Evolutionary conservation across 1,284 basidiomycete species (phyloP), one percentile per base, ranked within the genome.

Genomic region (Sutorius eximius): DNA sequence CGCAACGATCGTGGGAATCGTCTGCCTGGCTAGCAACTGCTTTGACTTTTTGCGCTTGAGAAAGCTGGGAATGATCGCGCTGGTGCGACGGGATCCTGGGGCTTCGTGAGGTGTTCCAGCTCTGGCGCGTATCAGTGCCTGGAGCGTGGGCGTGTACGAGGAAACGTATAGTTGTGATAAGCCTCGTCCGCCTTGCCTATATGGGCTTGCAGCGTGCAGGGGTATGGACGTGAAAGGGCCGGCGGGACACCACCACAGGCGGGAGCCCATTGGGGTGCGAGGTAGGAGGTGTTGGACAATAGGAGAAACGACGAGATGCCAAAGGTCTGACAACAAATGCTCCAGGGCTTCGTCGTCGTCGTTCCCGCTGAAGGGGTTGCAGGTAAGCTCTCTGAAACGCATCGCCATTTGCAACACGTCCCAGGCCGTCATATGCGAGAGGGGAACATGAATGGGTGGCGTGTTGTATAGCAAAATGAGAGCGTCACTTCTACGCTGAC

Each of bases 231-330:
- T 59, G 27, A 78, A 60, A 5, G 49, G 41, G 1, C 68, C 68
- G 0, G 73, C 74, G 3, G 74, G 75, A 51, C 75, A 79, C 77
- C 77, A 79, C 75, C 77, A 79, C 16, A 80, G 62, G 11, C 72
- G 70, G 2, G 73, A 68, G 16, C 68, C 59, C 16, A 45, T 47
- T 1, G 53, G 48, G 5, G 57, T 47, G 24, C 44, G 45, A 4
- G 52, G 32, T 37, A 49, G 22, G 6, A 75, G 29, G 37, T 51
- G 53, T 27, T 62, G 57, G 15, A 70, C 52, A n/a, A 76, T 59
- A 7, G 72, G 72, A 15, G 47, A 49, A 9, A 71, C 71, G 33
- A 77, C 51, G 7, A 61, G 48, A n/a, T 66, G 55, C 74, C 74
- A 75, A 18, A 75, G 58, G 6, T 57, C 54, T 2, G 66, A 55